Evolutionary conservation across 2,329 filamentous ascomycete genomes (phyloP).

Genomic region (Thielaviopsis euricoi): DNA sequence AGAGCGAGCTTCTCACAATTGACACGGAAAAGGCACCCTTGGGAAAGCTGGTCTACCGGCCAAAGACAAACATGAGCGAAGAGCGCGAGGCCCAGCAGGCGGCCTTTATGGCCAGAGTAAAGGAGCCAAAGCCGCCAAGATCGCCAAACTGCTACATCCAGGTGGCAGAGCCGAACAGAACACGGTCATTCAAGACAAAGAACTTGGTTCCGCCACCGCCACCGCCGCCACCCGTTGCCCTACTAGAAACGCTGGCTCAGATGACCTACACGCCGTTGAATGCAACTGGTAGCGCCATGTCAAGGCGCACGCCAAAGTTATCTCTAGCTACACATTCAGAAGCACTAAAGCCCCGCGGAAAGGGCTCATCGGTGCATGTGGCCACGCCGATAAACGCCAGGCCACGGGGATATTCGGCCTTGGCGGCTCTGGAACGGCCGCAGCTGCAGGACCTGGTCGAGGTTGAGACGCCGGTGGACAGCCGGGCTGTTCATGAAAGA

Average conservation of each 20-base stretch:
- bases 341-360: neutral
- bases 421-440: neutral
- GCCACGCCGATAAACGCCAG: constrained; percentile 1
- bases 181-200: neutral
- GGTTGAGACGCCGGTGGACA: neutral
- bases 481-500: neutral
- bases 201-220: neutral
- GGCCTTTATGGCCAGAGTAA: neutral
- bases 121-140: neutral
- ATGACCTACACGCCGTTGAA: neutral
- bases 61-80: constrained; percentile 11
- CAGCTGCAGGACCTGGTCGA: neutral
- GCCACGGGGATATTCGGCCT: neutral
- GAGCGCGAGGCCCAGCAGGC: neutral
- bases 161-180: neutral
- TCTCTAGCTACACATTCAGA: neutral
- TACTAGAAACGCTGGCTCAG: neutral
- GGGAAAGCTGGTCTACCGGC: constrained; percentile 27
- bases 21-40: constrained; percentile 35
- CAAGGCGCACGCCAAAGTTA: neutral
- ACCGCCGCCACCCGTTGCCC: neutral
- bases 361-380: neutral
- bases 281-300: neutral
- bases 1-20: constrained; percentile 50
- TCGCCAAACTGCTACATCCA: neutral